Evolutionary conservation across 495 filamentous ascomycete genomes (phyloP).

Genomic region (Penicillium pulvis): DNA sequence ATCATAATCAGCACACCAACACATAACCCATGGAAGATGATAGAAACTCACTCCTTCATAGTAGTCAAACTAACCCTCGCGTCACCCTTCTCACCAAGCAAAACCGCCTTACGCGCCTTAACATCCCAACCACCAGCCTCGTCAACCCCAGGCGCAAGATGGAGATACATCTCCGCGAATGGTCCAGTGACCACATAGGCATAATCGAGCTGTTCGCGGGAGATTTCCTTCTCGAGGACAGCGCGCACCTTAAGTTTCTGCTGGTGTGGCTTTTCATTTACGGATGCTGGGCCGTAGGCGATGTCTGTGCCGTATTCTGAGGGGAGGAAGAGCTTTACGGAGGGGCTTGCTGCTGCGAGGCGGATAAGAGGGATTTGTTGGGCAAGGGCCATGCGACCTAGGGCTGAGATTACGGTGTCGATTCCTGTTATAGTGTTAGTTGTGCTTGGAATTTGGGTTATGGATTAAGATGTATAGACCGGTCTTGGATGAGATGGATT

Average conservation of each 20-base stretch:
- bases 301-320: constrained; percentile 78
- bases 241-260: constrained; percentile 66
- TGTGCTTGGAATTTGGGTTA: neutral
- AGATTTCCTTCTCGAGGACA: constrained; percentile 51
- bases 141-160: constrained; percentile 29
- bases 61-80: constrained; percentile 63
- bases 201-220: constrained; percentile 49
- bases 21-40: neutral
- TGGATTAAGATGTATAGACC: neutral
- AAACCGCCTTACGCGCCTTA: constrained; percentile 54
- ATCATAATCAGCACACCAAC: neutral
- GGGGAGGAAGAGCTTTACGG: constrained; percentile 68
- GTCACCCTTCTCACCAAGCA: constrained; percentile 56
- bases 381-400: constrained; percentile 60
- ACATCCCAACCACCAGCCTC: constrained; percentile 58
- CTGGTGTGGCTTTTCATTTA: constrained; percentile 67
- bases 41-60: constrained; percentile 61
- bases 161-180: constrained; percentile 66
- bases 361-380: constrained; percentile 60
- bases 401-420: constrained; percentile 66
- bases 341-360: constrained; percentile 55
- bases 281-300: constrained; percentile 61
- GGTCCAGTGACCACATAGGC: constrained; percentile 71
- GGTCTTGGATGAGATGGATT: neutral
- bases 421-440: constrained; percentile 37